Evolutionary conservation across 2,329 filamentous ascomycete genomes (phyloP), one percentile per base, ranked within the genome.

Genomic region (Lachnellula subtilissima): DNA sequence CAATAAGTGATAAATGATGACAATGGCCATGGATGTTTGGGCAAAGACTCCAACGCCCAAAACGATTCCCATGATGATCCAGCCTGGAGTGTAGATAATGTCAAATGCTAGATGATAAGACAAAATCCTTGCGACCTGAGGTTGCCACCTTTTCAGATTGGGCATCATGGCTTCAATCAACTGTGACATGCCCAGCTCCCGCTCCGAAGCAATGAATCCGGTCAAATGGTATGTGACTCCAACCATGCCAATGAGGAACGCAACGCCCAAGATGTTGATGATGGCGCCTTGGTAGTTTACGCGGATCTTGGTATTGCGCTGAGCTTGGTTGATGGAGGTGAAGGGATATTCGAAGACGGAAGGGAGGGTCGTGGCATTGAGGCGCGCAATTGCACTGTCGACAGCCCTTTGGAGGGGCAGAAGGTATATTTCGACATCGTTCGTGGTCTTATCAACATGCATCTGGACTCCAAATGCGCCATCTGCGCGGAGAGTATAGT

Each of bases 161-260:
- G 89, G 87, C 78, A 94, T 92, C 90, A 96, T 96, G 53, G 90
- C 87, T 72, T 97, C 92, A 45, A 97, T 84, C 28, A 97, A 77
- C 60, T 91, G 89, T 4, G 89, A 89, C 81, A 96, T 94, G 56
- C 91, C 92, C 15, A 85, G 78, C 74, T 97, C 92, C 54, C 92
- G 79, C 73, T 97, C 92, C 2, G 86, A 84, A 7, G 92, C 91
- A 69, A 96, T 86, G 65, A 92, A 85, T 8, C 92, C 92, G 0
- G 90, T 89, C 55, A 96, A 77, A 66, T 97, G 91, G 69, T 96
- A 97, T 39, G 86, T 87, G 25, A 96, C 82, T 53, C 89, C 90
- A 47, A 94, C 85, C 53, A 94, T 80, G 19, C 85, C 87, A 50
- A 91, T 83, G 65, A 95, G 85, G 67, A 95, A 91, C 1, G 86